Conservation (phyloP, 331 rosid genomes). For the Ulmus americana region DNA sequence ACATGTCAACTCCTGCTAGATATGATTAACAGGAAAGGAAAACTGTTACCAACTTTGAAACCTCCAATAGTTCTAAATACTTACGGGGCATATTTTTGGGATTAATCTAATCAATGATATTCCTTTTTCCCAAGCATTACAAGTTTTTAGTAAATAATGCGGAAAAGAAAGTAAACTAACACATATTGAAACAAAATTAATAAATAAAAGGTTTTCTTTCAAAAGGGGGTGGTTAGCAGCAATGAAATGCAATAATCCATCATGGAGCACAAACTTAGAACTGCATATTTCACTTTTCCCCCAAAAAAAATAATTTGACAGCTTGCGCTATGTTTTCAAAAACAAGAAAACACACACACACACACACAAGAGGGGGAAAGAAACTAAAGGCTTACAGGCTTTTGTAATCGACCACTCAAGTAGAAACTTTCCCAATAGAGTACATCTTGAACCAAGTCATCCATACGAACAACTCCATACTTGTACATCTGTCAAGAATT, state of each 20-base stretch:
- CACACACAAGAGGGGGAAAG: neutral
- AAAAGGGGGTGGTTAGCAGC: too few species aligned
- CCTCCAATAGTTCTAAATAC: neutral
- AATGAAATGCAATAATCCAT: neutral
- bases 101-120: neutral
- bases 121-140: neutral
- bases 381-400: slow-evolving; percentile 52
- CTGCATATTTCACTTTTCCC: neutral
- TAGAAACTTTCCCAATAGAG: slow-evolving; percentile 74
- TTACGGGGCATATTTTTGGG: neutral
- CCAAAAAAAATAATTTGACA: neutral
- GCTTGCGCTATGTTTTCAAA: neutral
- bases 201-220: neutral
- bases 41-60: neutral
- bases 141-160: neutral
- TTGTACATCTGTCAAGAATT: slow-evolving; percentile 57
- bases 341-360: neutral
- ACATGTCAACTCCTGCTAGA: too few species aligned
- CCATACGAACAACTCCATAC: slow-evolving; percentile 78
- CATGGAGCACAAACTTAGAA: neutral
- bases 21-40: too few species aligned
- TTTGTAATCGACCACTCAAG: slow-evolving; percentile 91
- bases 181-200: neutral
- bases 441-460: slow-evolving; percentile 68
- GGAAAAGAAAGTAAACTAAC: neutral